These are phyloP conservation scores for Trichoderma asperelloides DNA, from an alignment of 495 filamentous ascomycete species.

Conservation along the genomic window DNA sequence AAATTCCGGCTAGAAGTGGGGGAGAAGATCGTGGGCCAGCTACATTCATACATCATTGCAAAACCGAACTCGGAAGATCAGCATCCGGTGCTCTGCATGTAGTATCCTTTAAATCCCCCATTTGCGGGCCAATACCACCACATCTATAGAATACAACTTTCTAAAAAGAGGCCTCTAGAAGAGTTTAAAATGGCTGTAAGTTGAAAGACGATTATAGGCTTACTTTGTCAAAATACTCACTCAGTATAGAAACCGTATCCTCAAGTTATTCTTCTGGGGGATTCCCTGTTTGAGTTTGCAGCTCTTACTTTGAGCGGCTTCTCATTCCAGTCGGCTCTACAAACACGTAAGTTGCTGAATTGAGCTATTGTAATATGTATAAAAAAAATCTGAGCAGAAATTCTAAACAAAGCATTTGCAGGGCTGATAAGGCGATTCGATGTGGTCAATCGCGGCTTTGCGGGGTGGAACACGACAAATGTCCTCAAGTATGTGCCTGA, in stretches of 20 bases:
- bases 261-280: conserved; percentile 74
- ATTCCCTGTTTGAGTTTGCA: conserved; percentile 65
- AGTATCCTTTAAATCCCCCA: too few species aligned
- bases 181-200: conserved; percentile 9
- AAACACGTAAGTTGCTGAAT: conserved; percentile 46
- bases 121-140: too few species aligned
- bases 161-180: background rate
- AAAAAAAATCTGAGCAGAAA: background rate
- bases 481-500: conserved; percentile 31
- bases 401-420: conserved; percentile 13
- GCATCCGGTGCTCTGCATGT: too few species aligned
- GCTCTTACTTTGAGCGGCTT: conserved; percentile 52
- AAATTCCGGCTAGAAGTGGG: too few species aligned
- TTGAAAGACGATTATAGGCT: background rate
- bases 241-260: conserved; percentile 25
- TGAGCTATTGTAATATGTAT: background rate
- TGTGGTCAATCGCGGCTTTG: conserved; percentile 41
- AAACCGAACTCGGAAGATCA: too few species aligned
- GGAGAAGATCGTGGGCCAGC: too few species aligned
- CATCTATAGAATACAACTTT: too few species aligned
- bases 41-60: too few species aligned
- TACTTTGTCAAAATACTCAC: background rate
- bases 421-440: conserved; percentile 35
- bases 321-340: conserved; percentile 60
- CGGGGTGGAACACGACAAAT: conserved; percentile 42